These are phyloP conservation scores for Dillenia suffruticosa DNA, from an alignment of 164 flowering plant species.

Conservation along the genomic window DNA sequence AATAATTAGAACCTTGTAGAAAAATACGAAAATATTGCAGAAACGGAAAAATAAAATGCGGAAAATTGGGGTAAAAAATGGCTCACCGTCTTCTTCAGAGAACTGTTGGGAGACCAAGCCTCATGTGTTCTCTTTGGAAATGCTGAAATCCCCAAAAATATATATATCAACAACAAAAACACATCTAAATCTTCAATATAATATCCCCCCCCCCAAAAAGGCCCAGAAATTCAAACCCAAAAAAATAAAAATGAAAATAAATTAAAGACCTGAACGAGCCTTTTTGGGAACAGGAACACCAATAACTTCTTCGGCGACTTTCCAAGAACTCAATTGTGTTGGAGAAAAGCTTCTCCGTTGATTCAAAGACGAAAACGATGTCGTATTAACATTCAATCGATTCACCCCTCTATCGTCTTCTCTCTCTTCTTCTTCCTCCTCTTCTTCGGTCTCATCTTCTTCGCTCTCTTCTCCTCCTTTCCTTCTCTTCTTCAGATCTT, in stretches of 20 bases:
- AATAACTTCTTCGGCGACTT: conserved; percentile 22
- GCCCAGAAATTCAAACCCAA: too few relatives aligned
- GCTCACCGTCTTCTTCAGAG: not conserved
- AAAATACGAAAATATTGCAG: not conserved
- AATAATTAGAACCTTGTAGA: not conserved
- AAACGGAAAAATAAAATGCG: too few relatives aligned
- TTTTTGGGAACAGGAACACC: conserved; percentile 33
- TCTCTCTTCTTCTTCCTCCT: not conserved
- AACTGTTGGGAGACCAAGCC: conserved; percentile 7
- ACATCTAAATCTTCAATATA: too few relatives aligned
- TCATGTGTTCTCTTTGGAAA: conserved; percentile 27
- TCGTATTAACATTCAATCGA: not conserved
- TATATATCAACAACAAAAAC: too few relatives aligned
- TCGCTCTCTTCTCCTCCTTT: conserved; percentile 6
- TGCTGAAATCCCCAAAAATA: conserved; percentile 7
- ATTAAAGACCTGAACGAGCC: conserved; percentile 35
- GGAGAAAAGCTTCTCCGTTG: conserved; percentile 7
- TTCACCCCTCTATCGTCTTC: conserved; percentile 8
- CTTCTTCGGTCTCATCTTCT: conserved; percentile 1
- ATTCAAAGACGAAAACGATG: conserved; percentile 1
- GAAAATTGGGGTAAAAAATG: too few relatives aligned
- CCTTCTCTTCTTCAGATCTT: conserved; percentile 15
- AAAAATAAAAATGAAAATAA: not conserved
- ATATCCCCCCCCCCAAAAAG: too few relatives aligned
- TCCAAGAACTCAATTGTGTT: conserved; percentile 4